Evolutionary conservation across 345 rosid species (phyloP).

Genomic region (Kandelia obovata): DNA sequence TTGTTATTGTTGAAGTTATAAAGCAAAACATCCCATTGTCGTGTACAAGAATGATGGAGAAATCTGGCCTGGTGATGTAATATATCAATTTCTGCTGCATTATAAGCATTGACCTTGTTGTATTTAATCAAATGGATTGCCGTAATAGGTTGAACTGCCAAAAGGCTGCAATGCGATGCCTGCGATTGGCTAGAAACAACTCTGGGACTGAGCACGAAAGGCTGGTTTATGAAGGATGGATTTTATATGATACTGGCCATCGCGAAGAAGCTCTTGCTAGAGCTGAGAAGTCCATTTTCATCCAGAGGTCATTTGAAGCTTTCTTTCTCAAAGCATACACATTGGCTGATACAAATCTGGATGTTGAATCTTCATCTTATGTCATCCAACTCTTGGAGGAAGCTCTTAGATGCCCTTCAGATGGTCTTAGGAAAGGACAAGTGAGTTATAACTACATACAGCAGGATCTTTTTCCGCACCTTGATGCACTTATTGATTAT

Average conservation of each 20-base stretch:
- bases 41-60: background rate
- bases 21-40: background rate
- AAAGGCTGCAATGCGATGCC: slow-evolving; percentile 83
- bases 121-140: slow-evolving; percentile 12
- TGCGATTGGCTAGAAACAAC: slow-evolving; percentile 67
- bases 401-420: slow-evolving; percentile 94
- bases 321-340: slow-evolving; percentile 88
- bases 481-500: too few species aligned
- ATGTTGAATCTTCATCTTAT: slow-evolving; percentile 52
- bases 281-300: slow-evolving; percentile 72
- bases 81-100: slow-evolving; percentile 3
- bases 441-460: slow-evolving; percentile 34
- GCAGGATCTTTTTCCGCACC: too few species aligned
- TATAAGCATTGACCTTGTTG: background rate
- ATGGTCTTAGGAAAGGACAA: slow-evolving; percentile 94
- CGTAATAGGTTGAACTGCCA: slow-evolving; percentile 69
- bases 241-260: slow-evolving; percentile 77
- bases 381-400: slow-evolving; percentile 78
- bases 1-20: too few species aligned
- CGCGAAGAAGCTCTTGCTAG: slow-evolving; percentile 71
- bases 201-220: slow-evolving; percentile 64
- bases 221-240: slow-evolving; percentile 94
- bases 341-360: slow-evolving; percentile 68
- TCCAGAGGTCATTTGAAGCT: slow-evolving; percentile 83
- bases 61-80: background rate